phyloP scores from a whole-genome alignment of 2,329 filamentous ascomycete genomes.

The Ceratocystis harringtonii region DNA sequence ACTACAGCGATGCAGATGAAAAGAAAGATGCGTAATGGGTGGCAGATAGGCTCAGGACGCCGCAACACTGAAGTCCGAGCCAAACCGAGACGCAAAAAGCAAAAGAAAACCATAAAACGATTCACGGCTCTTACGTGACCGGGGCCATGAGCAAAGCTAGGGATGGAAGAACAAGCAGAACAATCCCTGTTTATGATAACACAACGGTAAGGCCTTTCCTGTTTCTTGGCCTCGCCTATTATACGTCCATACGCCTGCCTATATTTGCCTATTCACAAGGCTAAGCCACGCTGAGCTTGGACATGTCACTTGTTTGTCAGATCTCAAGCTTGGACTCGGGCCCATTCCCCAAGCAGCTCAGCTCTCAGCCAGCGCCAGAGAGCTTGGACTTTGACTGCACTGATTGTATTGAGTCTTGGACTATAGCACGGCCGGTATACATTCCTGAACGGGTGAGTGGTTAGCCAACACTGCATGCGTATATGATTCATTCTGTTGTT shows the following conservation, averaged over 20 bases:
- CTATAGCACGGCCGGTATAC: constrained; percentile 1
- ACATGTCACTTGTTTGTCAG: constrained; percentile 7
- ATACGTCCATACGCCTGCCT: not conserved
- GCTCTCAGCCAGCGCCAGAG: not conserved
- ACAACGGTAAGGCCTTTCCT: too few relatives aligned
- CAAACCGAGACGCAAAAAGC: too few relatives aligned
- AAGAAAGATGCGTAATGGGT: not conserved
- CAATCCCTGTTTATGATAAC: too few relatives aligned
- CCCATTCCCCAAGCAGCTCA: not conserved
- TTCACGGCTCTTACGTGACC: not conserved
- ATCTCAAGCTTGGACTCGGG: not conserved
- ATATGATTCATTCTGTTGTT: not conserved
- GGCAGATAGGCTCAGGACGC: not conserved
- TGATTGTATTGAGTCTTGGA: not conserved
- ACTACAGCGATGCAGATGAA: not conserved
- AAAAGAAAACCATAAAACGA: too few relatives aligned
- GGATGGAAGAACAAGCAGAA: too few relatives aligned
- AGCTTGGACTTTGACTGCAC: not conserved
- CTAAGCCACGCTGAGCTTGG: not conserved
- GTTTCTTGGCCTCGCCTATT: too few relatives aligned
- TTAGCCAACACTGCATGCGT: too few relatives aligned
- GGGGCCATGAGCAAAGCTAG: too few relatives aligned
- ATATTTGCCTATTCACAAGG: not conserved
- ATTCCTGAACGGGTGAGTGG: not conserved
- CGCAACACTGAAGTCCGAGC: too few relatives aligned